phyloP scores from a whole-genome alignment of 2,329 filamentous ascomycete species.

The Cryoendolithus antarcticus region DNA sequence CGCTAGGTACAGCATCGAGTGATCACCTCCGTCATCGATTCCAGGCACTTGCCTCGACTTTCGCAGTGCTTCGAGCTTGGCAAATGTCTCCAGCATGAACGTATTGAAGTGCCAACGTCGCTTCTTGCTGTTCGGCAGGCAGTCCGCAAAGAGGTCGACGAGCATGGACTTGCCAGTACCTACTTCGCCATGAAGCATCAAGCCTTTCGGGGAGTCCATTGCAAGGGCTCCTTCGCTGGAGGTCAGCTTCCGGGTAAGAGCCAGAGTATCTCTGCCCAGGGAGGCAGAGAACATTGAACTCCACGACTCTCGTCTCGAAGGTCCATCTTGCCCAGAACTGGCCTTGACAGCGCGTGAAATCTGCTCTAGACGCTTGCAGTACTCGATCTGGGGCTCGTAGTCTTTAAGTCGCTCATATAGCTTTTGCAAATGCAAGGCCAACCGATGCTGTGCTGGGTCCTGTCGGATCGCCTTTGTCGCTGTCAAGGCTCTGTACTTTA shows the following conservation, averaged over 20 bases:
- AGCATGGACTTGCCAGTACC: slow-evolving; percentile 78
- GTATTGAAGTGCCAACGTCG: slow-evolving; percentile 73
- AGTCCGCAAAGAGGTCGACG: slow-evolving; percentile 69
- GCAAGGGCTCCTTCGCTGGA: slow-evolving; percentile 59
- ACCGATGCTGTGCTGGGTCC: slow-evolving; percentile 38
- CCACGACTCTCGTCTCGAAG: slow-evolving; percentile 28
- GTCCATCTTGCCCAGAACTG: slow-evolving; percentile 13
- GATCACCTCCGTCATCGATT: slow-evolving; percentile 35
- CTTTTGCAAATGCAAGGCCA: slow-evolving; percentile 62
- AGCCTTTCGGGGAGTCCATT: slow-evolving; percentile 58
- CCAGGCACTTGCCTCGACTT: slow-evolving; percentile 18
- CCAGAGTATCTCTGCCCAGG: slow-evolving; percentile 44
- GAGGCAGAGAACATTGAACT: slow-evolving; percentile 36
- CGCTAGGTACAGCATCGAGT: slow-evolving; percentile 62
- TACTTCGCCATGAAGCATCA: slow-evolving; percentile 71
- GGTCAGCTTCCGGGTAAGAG: slow-evolving; percentile 56
- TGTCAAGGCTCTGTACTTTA: slow-evolving; percentile 62
- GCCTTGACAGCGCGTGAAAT: slow-evolving; percentile 36
- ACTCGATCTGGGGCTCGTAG: slow-evolving; percentile 61
- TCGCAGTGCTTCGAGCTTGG: slow-evolving; percentile 56
- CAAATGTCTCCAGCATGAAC: slow-evolving; percentile 69
- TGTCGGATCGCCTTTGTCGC: slow-evolving; percentile 54
- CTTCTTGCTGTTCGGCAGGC: slow-evolving; percentile 61
- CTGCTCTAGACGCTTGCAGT: slow-evolving; percentile 51
- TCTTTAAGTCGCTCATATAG: slow-evolving; percentile 65